Evolutionary conservation across 129 eudicot genomes (phyloP).

Genomic region (Helichrysum umbraculigerum): DNA sequence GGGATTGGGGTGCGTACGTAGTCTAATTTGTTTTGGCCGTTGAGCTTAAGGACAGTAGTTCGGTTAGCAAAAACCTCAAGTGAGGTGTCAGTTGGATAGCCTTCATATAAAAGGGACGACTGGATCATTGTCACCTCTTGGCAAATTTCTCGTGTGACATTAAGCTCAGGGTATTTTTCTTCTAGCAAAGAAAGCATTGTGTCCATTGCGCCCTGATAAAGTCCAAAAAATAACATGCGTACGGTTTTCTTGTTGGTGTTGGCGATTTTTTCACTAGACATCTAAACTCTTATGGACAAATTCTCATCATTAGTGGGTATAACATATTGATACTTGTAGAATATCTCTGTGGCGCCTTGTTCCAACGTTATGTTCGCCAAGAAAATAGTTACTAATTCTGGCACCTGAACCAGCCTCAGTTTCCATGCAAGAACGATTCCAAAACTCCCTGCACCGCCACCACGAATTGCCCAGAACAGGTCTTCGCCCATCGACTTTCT

Average conservation of each 20-base stretch:
- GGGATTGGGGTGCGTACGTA: not conserved
- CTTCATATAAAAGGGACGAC: not conserved
- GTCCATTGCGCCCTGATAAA: not conserved
- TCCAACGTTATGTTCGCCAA: not conserved
- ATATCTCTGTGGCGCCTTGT: not conserved
- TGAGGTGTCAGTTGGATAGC: not conserved
- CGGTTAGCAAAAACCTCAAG: not conserved
- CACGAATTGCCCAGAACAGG: not conserved
- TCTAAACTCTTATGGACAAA: not conserved
- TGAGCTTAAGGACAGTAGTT: not conserved
- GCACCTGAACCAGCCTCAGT: not conserved
- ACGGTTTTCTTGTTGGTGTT: not conserved
- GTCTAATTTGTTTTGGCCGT: not conserved
- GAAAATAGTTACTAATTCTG: not conserved
- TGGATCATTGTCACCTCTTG: not conserved
- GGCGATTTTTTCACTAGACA: not conserved
- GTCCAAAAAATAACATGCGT: not conserved
- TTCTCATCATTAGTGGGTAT: not conserved
- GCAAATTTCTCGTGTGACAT: not conserved
- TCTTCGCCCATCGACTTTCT: not conserved
- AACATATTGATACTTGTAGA: not conserved
- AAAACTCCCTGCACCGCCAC: not conserved
- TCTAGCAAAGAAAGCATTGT: not conserved
- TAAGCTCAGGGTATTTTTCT: not conserved
- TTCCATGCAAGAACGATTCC: not conserved